Conservation (phyloP, 768 basidiomycete species). For the Punctularia strigosozonata region DNA sequence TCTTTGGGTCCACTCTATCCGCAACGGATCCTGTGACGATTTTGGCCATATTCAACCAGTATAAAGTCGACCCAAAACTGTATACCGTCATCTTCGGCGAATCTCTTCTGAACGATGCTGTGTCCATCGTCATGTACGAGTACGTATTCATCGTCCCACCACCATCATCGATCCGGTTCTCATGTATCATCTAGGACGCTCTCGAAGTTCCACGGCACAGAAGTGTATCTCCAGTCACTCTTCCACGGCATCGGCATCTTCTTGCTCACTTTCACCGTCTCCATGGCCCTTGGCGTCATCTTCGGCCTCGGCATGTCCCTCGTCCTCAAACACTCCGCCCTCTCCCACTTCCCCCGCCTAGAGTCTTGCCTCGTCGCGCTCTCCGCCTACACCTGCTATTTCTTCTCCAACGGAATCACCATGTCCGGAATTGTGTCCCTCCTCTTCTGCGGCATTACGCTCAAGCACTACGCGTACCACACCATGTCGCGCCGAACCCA, state of each 20-base stretch:
- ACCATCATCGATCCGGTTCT: slow-evolving; percentile 2
- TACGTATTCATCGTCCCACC: slow-evolving; percentile 33
- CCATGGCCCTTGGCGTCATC: slow-evolving; percentile 85
- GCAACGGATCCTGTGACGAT: slow-evolving; percentile 98
- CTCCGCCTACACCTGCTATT: slow-evolving; percentile 93
- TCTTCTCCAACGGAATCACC: slow-evolving; percentile 91
- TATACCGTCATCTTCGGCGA: slow-evolving; percentile 98
- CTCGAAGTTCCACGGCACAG: slow-evolving; percentile 81
- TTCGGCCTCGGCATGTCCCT: slow-evolving; percentile 90
- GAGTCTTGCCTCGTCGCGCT: slow-evolving; percentile 95
- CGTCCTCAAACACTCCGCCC: slow-evolving; percentile 86
- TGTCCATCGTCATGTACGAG: slow-evolving; percentile 99
- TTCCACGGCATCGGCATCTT: slow-evolving; percentile 98
- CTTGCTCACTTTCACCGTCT: slow-evolving; percentile 87
- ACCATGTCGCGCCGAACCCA: slow-evolving; percentile 97
- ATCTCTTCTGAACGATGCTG: slow-evolving; percentile 93
- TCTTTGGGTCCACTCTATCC: slow-evolving; percentile 91
- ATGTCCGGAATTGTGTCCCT: slow-evolving; percentile 97
- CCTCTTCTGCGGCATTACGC: slow-evolving; percentile 95
- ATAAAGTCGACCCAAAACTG: slow-evolving; percentile 96
- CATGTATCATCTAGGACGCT: slow-evolving; percentile 49
- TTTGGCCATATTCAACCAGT: slow-evolving; percentile 94
- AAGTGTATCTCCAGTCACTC: slow-evolving; percentile 77
- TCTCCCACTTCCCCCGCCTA: slow-evolving; percentile 80
- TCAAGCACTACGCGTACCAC: slow-evolving; percentile 99